These are phyloP conservation scores for Triticum dicoccoides DNA, from an alignment of 176 grass and related monocot species.

Conservation along the genomic window DNA sequence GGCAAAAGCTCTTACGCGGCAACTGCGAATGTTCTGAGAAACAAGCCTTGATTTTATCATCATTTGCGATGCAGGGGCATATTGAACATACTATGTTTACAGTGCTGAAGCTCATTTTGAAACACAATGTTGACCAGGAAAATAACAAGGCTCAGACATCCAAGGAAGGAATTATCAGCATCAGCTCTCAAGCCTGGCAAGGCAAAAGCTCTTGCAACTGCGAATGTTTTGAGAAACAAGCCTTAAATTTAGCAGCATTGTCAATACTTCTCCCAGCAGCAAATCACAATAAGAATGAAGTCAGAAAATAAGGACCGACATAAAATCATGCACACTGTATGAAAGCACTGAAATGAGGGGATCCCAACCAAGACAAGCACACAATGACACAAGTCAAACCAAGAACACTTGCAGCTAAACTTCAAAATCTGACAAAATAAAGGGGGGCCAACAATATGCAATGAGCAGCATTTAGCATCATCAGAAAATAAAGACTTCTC, in stretches of 20 bases:
- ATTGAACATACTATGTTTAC: background rate
- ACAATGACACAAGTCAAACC: background rate
- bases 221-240: conserved; percentile 71
- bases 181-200: conserved; percentile 49
- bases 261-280: background rate
- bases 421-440: background rate
- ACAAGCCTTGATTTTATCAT: conserved; percentile 44
- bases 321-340: no score
- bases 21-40: background rate
- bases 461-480: conserved; percentile 1
- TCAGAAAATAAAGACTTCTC: conserved; percentile 74
- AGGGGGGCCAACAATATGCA: background rate
- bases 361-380: no score
- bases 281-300: background rate
- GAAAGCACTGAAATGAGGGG: no score
- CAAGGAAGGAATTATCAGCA: conserved; percentile 57
- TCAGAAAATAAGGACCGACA: no score
- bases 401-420: background rate
- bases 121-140: background rate
- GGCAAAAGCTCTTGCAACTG: conserved; percentile 57
- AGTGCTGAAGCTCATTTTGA: background rate
- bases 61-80: background rate
- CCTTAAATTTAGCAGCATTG: conserved; percentile 20
- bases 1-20: no score
- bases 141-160: conserved; percentile 34